Evolutionary conservation across 495 filamentous ascomycete genomes (phyloP).

Genomic region (Neohortaea acidophila): DNA sequence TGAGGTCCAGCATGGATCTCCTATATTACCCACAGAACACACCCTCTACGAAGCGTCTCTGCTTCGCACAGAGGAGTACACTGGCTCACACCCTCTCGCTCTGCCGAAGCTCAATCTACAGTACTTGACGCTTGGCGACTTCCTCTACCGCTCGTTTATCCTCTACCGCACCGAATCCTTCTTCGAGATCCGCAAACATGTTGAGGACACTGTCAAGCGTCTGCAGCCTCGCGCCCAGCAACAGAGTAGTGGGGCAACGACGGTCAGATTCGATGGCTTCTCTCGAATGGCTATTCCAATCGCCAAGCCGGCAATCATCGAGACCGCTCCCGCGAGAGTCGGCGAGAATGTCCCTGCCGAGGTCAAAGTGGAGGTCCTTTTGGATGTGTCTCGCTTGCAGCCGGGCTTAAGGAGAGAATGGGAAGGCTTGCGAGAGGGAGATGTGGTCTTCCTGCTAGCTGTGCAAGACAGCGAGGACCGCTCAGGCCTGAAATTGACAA

Average conservation of each 20-base stretch:
- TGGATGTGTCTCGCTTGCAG: constrained; percentile 66
- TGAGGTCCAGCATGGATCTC: constrained; percentile 45
- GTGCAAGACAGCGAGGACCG: constrained; percentile 44
- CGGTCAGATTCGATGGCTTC: constrained; percentile 67
- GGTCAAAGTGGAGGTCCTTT: constrained; percentile 73
- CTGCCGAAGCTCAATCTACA: constrained; percentile 93
- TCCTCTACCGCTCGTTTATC: constrained; percentile 82
- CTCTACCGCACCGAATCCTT: constrained; percentile 85
- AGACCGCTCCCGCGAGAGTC: constrained; percentile 70
- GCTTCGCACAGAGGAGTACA: constrained; percentile 71
- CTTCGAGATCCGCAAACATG: constrained; percentile 81
- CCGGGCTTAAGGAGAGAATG: constrained; percentile 70
- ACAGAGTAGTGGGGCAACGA: constrained; percentile 33
- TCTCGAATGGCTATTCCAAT: constrained; percentile 87
- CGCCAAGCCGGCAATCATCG: constrained; percentile 70
- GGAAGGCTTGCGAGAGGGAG: constrained; percentile 77
- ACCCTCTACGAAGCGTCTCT: constrained; percentile 75
- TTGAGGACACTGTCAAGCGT: constrained; percentile 66
- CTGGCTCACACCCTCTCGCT: constrained; percentile 75
- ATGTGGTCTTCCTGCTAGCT: constrained; percentile 76
- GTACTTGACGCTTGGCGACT: constrained; percentile 88
- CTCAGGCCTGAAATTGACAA: constrained; percentile 38
- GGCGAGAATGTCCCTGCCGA: constrained; percentile 72
- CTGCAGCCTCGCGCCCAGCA: constrained; percentile 53
- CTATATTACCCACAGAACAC: constrained; percentile 61